A percentile compares a stretch with the other conserved stretches of the same genome.
Conservation (phyloP, 129 eudicot species). For the Tagetes erecta region DNA sequence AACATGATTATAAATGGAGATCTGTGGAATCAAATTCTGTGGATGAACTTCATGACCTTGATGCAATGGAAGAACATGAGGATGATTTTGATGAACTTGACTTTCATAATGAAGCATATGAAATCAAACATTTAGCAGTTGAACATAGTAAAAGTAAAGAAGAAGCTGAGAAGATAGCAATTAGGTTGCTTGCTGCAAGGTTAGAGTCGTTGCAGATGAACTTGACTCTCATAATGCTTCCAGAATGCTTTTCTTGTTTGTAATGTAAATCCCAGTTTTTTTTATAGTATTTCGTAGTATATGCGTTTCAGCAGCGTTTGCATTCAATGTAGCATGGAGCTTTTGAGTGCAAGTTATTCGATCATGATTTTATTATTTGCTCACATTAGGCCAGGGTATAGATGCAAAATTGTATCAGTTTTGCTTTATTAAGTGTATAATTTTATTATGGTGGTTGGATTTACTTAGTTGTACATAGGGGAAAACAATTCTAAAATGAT, state of each 20-base stretch:
- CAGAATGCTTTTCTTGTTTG: constrained; percentile 1
- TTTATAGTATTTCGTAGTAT: constrained; percentile 4
- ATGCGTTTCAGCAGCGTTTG: background rate
- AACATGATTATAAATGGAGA: constrained; percentile 28
- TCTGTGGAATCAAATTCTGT: constrained; percentile 8
- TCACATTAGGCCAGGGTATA: background rate
- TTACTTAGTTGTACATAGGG: background rate
- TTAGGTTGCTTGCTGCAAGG: constrained; percentile 61
- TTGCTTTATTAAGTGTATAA: background rate
- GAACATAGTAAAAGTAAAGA: constrained; percentile 38
- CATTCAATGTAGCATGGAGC: background rate
- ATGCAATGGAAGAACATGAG: constrained; percentile 42
- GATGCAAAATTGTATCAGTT: background rate
- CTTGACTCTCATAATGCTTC: background rate
- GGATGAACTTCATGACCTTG: constrained; percentile 29
- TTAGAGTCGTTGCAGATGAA: constrained; percentile 31
- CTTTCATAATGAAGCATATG: constrained; percentile 23
- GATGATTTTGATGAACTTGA: constrained; percentile 39
- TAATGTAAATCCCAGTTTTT: constrained; percentile 10
- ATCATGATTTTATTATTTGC: constrained; percentile 7
- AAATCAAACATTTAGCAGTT: constrained; percentile 11
- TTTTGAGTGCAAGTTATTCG: background rate
- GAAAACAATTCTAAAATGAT: background rate
- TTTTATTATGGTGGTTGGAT: background rate
- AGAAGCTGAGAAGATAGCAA: constrained; percentile 56